phyloP scores from a whole-genome alignment of 2,329 filamentous ascomycete species.

The Dichotomopilus funicola region DNA sequence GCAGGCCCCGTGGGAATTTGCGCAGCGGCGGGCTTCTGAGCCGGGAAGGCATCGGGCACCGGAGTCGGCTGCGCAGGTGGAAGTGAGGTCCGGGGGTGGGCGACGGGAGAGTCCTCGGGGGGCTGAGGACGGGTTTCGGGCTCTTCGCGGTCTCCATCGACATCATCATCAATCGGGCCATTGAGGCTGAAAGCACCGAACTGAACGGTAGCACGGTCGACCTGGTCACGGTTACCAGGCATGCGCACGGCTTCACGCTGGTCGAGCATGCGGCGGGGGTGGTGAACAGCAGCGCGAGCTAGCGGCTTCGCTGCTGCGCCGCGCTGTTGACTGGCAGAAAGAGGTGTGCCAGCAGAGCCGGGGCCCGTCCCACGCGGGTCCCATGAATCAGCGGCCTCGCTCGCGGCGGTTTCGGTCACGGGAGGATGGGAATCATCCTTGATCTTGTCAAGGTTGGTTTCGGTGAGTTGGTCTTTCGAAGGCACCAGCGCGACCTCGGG shows the following conservation, averaged over 20 bases:
- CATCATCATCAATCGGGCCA: slow-evolving; percentile 68
- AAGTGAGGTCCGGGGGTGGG: slow-evolving; percentile 77
- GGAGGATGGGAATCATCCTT: slow-evolving; percentile 73
- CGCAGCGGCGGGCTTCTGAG: slow-evolving; percentile 48
- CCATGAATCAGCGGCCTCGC: slow-evolving; percentile 81
- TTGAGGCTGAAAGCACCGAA: slow-evolving; percentile 93
- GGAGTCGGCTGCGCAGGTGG: slow-evolving; percentile 61
- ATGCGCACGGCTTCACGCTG: slow-evolving; percentile 98
- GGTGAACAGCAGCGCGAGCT: slow-evolving; percentile 69
- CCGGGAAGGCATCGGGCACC: slow-evolving; percentile 48
- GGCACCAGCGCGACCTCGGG: slow-evolving; percentile 55
- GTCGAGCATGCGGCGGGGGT: slow-evolving; percentile 80
- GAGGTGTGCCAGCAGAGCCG: slow-evolving; percentile 59
- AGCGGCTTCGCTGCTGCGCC: slow-evolving; percentile 71
- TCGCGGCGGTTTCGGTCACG: slow-evolving; percentile 75
- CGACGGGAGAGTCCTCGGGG: slow-evolving; percentile 83
- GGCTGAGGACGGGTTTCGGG: slow-evolving; percentile 90
- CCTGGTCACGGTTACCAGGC: slow-evolving; percentile 83
- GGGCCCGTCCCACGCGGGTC: slow-evolving; percentile 58
- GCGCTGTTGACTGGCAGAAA: slow-evolving; percentile 57
- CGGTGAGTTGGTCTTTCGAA: slow-evolving; percentile 76
- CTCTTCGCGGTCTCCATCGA: slow-evolving; percentile 92
- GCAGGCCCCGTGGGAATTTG: slow-evolving; percentile 38
- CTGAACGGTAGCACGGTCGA: slow-evolving; percentile 87
- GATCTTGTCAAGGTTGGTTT: slow-evolving; percentile 87